Evolutionary conservation across 2,329 filamentous ascomycete genomes (phyloP).

Genomic region (Aspergillus candidus): DNA sequence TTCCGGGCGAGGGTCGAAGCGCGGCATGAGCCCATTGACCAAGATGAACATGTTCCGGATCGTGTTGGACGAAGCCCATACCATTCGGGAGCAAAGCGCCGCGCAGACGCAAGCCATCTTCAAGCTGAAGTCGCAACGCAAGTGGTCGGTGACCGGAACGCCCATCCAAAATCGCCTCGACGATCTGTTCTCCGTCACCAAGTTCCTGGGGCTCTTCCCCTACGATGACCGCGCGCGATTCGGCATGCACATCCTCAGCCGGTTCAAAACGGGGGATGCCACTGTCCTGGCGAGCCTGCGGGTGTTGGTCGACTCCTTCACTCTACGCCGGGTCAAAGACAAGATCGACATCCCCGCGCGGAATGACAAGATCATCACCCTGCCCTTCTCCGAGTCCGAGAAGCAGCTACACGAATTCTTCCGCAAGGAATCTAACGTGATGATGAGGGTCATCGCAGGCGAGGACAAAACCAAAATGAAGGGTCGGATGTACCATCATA

Average conservation of each 20-base stretch:
- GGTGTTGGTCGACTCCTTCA: constrained; percentile 89
- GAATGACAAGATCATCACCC: constrained; percentile 63
- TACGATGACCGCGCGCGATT: constrained; percentile 77
- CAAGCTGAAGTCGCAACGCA: constrained; percentile 67
- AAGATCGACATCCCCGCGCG: constrained; percentile 75
- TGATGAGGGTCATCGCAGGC: constrained; percentile 68
- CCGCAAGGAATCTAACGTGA: constrained; percentile 69
- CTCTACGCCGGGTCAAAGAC: constrained; percentile 83
- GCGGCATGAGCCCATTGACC: constrained; percentile 57
- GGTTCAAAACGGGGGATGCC: constrained; percentile 81
- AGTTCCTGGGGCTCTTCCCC: constrained; percentile 75
- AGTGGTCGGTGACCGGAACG: constrained; percentile 97
- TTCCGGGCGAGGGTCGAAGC: constrained; percentile 57
- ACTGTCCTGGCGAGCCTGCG: constrained; percentile 75
- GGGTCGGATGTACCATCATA: constrained; percentile 87
- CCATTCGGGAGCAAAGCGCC: constrained; percentile 79
- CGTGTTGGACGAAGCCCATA: constrained; percentile 89
- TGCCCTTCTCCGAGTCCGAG: constrained; percentile 73
- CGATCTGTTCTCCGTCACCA: constrained; percentile 79
- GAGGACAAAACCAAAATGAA: constrained; percentile 62
- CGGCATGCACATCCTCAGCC: constrained; percentile 69
- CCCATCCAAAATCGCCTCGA: constrained; percentile 91
- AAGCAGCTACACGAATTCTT: constrained; percentile 76
- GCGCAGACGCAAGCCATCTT: constrained; percentile 81
- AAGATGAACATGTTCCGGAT: constrained; percentile 89